These are phyloP conservation scores for Diaporthe eres DNA, from an alignment of 2,329 filamentous ascomycete species.

Conservation along the genomic window DNA sequence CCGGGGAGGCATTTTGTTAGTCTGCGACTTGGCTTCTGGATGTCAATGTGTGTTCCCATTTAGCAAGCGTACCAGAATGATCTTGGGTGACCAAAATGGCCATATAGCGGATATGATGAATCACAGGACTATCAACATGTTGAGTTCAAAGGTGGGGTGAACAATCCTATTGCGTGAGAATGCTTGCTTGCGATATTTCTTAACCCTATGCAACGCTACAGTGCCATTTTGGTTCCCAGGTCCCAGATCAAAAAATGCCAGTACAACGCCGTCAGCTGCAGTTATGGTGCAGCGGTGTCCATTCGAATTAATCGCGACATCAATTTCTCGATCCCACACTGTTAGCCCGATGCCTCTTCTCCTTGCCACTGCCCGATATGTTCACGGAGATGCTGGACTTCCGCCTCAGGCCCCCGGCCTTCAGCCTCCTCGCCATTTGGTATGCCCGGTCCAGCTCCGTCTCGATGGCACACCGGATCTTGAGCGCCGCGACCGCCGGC, in stretches of 20 bases:
- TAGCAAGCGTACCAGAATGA: not conserved
- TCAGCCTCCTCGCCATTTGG: slow-evolving; percentile 78
- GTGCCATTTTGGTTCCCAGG: slow-evolving; percentile 1
- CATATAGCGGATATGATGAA: not conserved
- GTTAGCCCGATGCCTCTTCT: slow-evolving; percentile 44
- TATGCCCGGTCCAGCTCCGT: slow-evolving; percentile 90
- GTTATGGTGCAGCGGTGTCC: not conserved
- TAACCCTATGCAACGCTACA: not conserved
- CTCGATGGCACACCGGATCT: slow-evolving; percentile 87
- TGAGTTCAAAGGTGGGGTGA: not conserved
- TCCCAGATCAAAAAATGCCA: not conserved
- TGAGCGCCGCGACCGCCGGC: slow-evolving; percentile 87
- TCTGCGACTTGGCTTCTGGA: not conserved
- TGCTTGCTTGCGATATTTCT: not conserved
- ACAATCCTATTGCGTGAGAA: not conserved
- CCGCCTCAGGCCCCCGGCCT: slow-evolving; percentile 64
- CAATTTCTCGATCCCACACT: slow-evolving; percentile 42
- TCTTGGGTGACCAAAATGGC: no score
- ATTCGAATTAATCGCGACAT: not conserved
- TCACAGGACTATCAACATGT: not conserved
- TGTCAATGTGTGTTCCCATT: not conserved
- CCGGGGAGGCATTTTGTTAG: slow-evolving; percentile 40
- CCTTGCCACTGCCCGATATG: slow-evolving; percentile 40
- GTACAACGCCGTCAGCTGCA: not conserved
- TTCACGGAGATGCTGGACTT: slow-evolving; percentile 56